phyloP scores from a whole-genome alignment of 805 yeast species.

The Candida insectorum region DNA sequence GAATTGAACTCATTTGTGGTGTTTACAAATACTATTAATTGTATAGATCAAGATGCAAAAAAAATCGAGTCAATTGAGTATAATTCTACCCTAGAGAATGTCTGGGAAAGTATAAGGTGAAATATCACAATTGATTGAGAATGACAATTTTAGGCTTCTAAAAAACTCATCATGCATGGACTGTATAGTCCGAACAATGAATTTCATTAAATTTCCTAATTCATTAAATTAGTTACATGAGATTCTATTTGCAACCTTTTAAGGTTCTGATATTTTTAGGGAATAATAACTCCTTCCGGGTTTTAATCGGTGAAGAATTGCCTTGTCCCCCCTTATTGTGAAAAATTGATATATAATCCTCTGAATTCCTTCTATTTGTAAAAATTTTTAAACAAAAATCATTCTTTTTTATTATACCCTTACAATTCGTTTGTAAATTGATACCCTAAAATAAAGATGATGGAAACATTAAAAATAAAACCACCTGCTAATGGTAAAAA shows the following conservation, averaged over 20 bases:
- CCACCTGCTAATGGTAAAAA: slow-evolving; percentile 46
- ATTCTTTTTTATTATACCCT: slow-evolving; percentile 5
- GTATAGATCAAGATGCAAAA: too few relatives aligned
- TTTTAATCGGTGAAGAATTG: too few relatives aligned
- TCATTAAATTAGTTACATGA: slow-evolving; percentile 7
- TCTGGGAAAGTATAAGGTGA: too few relatives aligned
- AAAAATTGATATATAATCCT: slow-evolving; percentile 5
- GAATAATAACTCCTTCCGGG: slow-evolving; percentile 1
- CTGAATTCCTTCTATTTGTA: background rate
- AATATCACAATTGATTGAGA: too few relatives aligned
- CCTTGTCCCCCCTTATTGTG: background rate
- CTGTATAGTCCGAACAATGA: slow-evolving; percentile 5
- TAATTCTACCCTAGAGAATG: too few relatives aligned
- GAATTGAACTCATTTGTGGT: too few relatives aligned
- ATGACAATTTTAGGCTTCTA: too few relatives aligned
- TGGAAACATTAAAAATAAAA: slow-evolving; percentile 13
- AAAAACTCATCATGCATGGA: slow-evolving; percentile 4
- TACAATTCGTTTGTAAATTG: slow-evolving; percentile 7
- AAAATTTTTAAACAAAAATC: background rate
- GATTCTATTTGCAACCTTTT: slow-evolving; percentile 4
- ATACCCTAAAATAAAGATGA: slow-evolving; percentile 9
- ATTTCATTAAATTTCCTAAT: slow-evolving; percentile 4
- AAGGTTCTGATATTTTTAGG: too few relatives aligned
- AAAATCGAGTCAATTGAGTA: too few relatives aligned
- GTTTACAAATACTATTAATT: too few relatives aligned